phyloP scores from a whole-genome alignment of 2,329 filamentous ascomycete genomes.

The Talaromyces islandicus region DNA sequence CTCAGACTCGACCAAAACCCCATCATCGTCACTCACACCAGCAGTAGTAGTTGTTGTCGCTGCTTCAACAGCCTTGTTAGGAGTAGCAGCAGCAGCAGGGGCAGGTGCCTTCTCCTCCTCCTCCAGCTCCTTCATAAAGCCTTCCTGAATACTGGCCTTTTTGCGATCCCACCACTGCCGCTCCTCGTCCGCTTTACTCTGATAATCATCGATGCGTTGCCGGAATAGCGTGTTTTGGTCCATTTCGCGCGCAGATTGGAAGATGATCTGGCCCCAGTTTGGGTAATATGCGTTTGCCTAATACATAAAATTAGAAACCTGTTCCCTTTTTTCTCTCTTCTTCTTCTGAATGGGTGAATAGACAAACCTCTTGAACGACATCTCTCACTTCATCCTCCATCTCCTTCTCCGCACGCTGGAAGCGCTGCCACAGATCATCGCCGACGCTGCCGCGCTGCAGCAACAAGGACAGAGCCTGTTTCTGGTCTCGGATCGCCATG shows the following conservation, averaged over 20 bases:
- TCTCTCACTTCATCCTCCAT: slow-evolving; percentile 94
- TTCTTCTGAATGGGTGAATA: too few species aligned
- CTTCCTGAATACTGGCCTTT: slow-evolving; percentile 63
- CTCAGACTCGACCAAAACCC: slow-evolving; percentile 68
- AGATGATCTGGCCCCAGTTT: slow-evolving; percentile 90
- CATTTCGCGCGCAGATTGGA: slow-evolving; percentile 97
- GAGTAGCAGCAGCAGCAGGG: slow-evolving; percentile 6
- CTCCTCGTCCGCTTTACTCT: slow-evolving; percentile 64
- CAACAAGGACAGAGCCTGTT: slow-evolving; percentile 76
- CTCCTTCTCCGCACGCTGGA: slow-evolving; percentile 88
- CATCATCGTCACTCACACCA: slow-evolving; percentile 59
- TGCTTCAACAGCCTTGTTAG: neutral
- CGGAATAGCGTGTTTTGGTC: slow-evolving; percentile 75
- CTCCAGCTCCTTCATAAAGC: slow-evolving; percentile 78
- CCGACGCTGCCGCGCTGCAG: slow-evolving; percentile 88
- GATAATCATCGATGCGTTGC: slow-evolving; percentile 67
- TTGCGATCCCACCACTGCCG: slow-evolving; percentile 91
- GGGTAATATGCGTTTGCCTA: slow-evolving; percentile 86
- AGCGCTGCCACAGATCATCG: slow-evolving; percentile 92
- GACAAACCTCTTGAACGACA: slow-evolving; percentile 78
- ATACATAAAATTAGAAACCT: too few species aligned
- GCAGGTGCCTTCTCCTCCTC: slow-evolving; percentile 16
- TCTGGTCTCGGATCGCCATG: slow-evolving; percentile 79
- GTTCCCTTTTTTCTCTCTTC: too few species aligned
- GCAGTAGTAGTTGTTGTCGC: neutral